A percentile compares a stretch with the other conserved stretches of the same genome.
phyloP scores from a whole-genome alignment of 2,329 filamentous ascomycete species.

The Colletotrichum brevisporum region DNA sequence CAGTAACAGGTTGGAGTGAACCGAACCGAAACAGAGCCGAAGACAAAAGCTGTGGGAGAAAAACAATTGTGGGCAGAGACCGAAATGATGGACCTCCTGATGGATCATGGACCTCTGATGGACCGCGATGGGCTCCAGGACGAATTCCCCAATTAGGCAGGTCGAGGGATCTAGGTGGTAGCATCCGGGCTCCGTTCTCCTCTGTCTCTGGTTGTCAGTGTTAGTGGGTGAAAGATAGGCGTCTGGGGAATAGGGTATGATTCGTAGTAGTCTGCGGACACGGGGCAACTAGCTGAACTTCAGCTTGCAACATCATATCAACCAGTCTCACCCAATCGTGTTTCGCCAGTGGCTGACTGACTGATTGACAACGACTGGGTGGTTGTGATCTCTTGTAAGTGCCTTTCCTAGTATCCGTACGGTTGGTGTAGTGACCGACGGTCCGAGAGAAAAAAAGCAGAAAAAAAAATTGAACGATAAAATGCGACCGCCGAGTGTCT shows the following conservation, averaged over 20 bases:
- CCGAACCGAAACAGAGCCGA: slow-evolving; percentile 16
- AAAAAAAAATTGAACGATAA: slow-evolving; percentile 5
- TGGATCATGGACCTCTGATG: slow-evolving; percentile 30
- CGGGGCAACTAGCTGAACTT: slow-evolving; percentile 14
- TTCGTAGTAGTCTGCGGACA: too few species aligned
- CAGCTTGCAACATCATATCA: slow-evolving; percentile 9
- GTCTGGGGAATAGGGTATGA: slow-evolving; percentile 22
- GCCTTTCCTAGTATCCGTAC: too few species aligned
- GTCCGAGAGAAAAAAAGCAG: not conserved
- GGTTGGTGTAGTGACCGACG: too few species aligned
- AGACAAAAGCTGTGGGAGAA: slow-evolving; percentile 1
- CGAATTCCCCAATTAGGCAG: slow-evolving; percentile 40
- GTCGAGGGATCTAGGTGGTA: slow-evolving; percentile 25
- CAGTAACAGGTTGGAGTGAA: not conserved
- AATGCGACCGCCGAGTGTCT: slow-evolving; percentile 36
- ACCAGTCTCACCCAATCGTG: not conserved
- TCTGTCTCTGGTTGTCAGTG: too few species aligned
- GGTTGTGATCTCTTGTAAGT: too few species aligned
- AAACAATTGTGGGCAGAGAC: slow-evolving; percentile 10
- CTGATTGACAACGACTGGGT: too few species aligned
- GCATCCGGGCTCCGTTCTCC: not conserved
- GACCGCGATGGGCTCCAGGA: slow-evolving; percentile 35
- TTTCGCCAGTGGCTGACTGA: too few species aligned
- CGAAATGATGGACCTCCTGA: slow-evolving; percentile 33
- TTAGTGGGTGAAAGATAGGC: slow-evolving; percentile 9